phyloP scores from a whole-genome alignment of 208 protist species.

The Novymonas esmeraldas region DNA sequence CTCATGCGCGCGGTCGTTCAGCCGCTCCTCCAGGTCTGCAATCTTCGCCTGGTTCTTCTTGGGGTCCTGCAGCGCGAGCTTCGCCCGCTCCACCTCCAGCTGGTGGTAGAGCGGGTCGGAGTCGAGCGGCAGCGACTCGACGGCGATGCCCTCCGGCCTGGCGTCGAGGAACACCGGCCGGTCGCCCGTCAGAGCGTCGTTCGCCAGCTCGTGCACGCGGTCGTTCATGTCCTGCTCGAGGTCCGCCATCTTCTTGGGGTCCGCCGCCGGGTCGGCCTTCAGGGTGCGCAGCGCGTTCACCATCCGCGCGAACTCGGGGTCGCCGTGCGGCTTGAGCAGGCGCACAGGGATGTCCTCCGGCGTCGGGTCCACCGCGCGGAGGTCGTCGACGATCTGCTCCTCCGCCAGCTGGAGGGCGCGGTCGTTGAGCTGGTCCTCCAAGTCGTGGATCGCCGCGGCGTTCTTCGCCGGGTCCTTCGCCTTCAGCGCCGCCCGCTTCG shows the following conservation, averaged over 20 bases:
- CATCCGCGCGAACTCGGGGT: constrained; percentile 66
- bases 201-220: constrained; percentile 65
- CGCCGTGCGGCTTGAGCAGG: constrained; percentile 62
- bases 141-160: constrained; percentile 54
- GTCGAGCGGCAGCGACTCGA: constrained; percentile 58
- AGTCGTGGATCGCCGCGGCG: constrained; percentile 48
- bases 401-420: constrained; percentile 59
- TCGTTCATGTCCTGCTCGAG: constrained; percentile 82
- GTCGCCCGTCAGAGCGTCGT: constrained; percentile 47
- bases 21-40: constrained; percentile 62
- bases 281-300: constrained; percentile 54
- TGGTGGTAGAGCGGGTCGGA: constrained; percentile 61
- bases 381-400: constrained; percentile 67
- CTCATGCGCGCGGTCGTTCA: constrained; percentile 80
- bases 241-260: constrained; percentile 55
- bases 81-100: constrained; percentile 80
- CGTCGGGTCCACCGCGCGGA: constrained; percentile 47
- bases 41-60: constrained; percentile 62
- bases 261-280: constrained; percentile 48
- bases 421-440: constrained; percentile 81
- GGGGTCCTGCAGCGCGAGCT: constrained; percentile 66
- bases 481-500: constrained; percentile 60
- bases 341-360: constrained; percentile 60
- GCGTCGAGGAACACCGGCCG: constrained; percentile 60
- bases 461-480: constrained; percentile 53